Base-by-base conservation (phyloP, 2,329 filamentous ascomycete genomes). In the Bipolaris oryzae region DNA sequence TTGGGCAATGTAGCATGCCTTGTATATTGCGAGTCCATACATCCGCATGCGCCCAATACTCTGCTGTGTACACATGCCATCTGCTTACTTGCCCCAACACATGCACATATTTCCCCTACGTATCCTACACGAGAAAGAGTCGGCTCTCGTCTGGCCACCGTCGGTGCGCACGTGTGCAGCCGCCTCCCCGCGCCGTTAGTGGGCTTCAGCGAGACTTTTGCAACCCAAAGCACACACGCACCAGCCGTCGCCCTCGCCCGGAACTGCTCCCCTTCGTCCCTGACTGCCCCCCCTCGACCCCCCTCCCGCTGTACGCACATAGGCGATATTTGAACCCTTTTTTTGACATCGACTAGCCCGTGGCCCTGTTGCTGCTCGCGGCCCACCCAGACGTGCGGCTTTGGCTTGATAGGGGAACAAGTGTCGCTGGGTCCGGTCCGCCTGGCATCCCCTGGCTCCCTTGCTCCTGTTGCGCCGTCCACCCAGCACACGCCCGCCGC, bases 341-440 rank as follows among this genome's bases (percentile, higher is more conserved):
- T 41, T 58, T 41, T 58, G 55, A 58, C 55, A 52, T 55, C 46
- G 46, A 46, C 55, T 58, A 57, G 50, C 50, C 50, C 37, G 38
- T 53, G 9, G 21, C 39, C 41, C 41, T 43, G 41, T 23, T 16
- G 21, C 21, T 58, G 61, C 48, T 57, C 58, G 61, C 62, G 62
- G 56, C 64, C 66, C 68, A 62, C 66, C 58, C 7, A 45, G 45
- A 49, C 44, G 61, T 58, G 59, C 63, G 60, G 69, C 65, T 58
- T 55, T 18, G 37, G 37, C 11, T 39, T 10, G 63, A 67, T 62
- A 66, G 69, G 69, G 62, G 50, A 53, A 53, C 44, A 20, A 25
- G 16, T n/a, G 7, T 38, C 18, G 43, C 25, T 28, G 25, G 35
- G 54, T 50, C 44, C 43, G 54, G 54, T 53, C 50, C 54, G 50